A percentile compares a stretch with the other conserved stretches of the same genome.
phyloP scores from a whole-genome alignment of 441 rosid genomes.

The Gossypium schwendimanii region DNA sequence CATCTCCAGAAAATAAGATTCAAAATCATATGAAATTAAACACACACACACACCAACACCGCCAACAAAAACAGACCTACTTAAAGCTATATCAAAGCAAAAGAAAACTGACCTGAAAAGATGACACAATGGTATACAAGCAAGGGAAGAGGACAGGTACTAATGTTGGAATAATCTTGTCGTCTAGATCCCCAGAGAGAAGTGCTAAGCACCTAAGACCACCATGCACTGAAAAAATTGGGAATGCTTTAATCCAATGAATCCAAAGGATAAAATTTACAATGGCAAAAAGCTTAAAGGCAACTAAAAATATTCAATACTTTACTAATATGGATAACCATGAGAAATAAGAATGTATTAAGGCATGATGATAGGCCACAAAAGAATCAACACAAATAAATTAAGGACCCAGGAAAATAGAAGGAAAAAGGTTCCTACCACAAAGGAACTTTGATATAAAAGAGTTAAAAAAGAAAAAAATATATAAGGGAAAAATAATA shows the following conservation, averaged over 20 bases:
- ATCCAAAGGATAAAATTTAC: neutral
- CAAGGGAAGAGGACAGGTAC: constrained; percentile 81
- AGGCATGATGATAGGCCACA: neutral
- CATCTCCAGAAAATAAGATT: constrained; percentile 3
- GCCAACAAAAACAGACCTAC: neutral
- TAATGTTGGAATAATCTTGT: constrained; percentile 59
- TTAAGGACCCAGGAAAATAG: neutral
- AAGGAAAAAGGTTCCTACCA: neutral
- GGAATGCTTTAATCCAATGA: constrained; percentile 12
- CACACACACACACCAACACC: neutral
- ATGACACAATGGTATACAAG: constrained; percentile 70
- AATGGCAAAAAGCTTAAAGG: neutral
- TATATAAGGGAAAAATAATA: neutral
- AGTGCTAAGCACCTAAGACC: constrained; percentile 88
- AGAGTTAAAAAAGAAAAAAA: neutral
- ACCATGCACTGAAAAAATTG: constrained; percentile 58
- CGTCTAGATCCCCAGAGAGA: constrained; percentile 80
- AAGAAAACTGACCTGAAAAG: constrained; percentile 56
- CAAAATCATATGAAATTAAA: constrained; percentile 4
- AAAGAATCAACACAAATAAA: neutral
- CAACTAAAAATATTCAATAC: neutral
- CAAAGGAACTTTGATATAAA: neutral
- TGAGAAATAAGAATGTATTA: neutral
- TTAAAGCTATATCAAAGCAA: constrained; percentile 6
- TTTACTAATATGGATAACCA: neutral